Evolutionary conservation across 306 rosid species (phyloP).

Genomic region (Acmispon strigosus): DNA sequence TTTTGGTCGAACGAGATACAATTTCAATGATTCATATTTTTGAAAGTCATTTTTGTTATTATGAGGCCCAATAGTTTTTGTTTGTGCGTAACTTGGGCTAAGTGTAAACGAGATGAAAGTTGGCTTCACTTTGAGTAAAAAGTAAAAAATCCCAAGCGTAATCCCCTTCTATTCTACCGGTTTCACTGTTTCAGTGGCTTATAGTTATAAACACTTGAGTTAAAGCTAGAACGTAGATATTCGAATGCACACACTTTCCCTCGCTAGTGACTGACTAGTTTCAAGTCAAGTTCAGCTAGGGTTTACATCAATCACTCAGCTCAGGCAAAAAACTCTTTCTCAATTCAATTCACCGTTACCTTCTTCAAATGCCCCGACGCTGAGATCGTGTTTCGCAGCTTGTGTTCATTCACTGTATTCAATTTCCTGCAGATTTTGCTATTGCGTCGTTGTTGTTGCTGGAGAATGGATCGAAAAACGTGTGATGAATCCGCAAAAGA

Average conservation of each 20-base stretch:
- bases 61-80: no score
- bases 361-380: neutral
- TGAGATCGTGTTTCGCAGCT: neutral
- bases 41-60: no score
- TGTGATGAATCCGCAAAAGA: conserved; percentile 4
- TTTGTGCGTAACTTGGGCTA: no score
- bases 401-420: neutral
- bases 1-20: no score
- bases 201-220: no score
- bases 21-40: no score
- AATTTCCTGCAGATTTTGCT: neutral
- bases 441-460: neutral
- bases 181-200: no score
- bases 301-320: neutral
- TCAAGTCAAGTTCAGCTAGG: neutral
- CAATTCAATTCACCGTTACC: neutral
- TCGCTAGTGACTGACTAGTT: neutral
- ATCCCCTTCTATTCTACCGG: no score
- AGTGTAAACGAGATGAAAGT: no score
- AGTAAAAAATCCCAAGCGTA: no score
- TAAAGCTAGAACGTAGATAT: neutral
- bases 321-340: neutral
- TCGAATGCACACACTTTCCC: conserved; percentile 21
- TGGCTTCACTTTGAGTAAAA: no score
- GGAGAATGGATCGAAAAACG: conserved; percentile 30